Conservation (phyloP, 257 asterid genomes). For the Ligustrum vulgare region DNA sequence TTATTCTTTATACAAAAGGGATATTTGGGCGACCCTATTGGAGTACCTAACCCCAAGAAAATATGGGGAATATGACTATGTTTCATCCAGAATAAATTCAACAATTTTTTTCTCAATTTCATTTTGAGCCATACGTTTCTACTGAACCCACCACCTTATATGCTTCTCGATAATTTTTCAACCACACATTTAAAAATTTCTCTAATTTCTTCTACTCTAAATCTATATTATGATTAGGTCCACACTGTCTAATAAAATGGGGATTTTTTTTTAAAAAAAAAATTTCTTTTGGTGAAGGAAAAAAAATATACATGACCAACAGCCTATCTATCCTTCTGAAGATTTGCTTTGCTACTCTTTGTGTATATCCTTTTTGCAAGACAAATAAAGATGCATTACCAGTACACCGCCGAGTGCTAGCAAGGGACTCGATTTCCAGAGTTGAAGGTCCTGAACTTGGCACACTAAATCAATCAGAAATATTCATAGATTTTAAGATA, state of each 20-base stretch:
- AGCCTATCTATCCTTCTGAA: not conserved
- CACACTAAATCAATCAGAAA: constrained; percentile 17
- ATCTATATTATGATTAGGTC: not conserved
- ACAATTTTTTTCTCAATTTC: no score
- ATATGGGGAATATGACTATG: not conserved
- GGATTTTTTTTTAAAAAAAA: no score
- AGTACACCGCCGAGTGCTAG: constrained; percentile 73
- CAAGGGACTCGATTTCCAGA: constrained; percentile 63
- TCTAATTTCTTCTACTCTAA: not conserved
- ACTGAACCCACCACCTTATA: no score
- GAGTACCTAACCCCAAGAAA: not conserved
- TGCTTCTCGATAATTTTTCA: no score
- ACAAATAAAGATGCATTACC: constrained; percentile 44
- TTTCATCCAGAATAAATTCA: no score
- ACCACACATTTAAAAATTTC: no score
- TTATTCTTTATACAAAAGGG: not conserved
- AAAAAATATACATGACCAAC: not conserved
- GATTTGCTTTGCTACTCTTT: not conserved
- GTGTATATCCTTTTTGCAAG: not conserved
- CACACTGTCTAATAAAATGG: not conserved
- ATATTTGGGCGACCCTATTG: not conserved
- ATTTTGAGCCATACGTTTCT: no score
- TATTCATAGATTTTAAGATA: not conserved
- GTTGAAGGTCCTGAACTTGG: constrained; percentile 56
- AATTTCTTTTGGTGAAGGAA: not conserved